phyloP scores from a whole-genome alignment of 106 monocot genomes.

The Dendrobium officinale region DNA sequence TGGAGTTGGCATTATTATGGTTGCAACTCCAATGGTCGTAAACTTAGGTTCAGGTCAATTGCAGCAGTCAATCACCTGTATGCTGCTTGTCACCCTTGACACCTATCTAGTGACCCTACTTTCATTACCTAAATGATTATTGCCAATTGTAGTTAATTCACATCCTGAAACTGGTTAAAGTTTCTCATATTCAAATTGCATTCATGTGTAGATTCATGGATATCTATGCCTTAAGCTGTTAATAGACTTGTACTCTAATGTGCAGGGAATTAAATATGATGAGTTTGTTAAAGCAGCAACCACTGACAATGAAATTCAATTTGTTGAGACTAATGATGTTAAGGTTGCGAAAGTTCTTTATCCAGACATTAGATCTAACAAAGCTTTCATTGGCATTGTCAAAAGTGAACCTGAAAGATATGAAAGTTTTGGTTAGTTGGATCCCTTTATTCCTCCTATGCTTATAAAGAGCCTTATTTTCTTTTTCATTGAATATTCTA shows the following conservation, averaged over 20 bases:
- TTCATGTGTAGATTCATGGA: neutral
- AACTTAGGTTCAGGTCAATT: neutral
- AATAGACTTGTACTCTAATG: neutral
- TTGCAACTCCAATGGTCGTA: neutral
- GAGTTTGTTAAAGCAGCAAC: slow-evolving; percentile 86
- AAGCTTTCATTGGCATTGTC: slow-evolving; percentile 68
- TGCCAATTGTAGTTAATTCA: neutral
- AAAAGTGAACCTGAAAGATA: slow-evolving; percentile 89
- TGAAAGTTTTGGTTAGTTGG: slow-evolving; percentile 66
- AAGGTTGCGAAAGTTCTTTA: slow-evolving; percentile 66
- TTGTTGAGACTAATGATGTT: slow-evolving; percentile 65
- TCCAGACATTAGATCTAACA: slow-evolving; percentile 39
- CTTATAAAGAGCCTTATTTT: neutral
- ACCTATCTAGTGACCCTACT: neutral
- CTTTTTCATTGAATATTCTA: slow-evolving; percentile 1
- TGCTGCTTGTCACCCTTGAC: neutral
- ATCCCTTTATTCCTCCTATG: neutral
- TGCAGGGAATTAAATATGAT: slow-evolving; percentile 63
- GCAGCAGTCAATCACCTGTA: neutral
- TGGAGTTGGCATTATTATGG: neutral
- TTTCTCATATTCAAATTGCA: neutral
- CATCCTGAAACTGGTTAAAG: neutral
- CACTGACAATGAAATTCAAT: slow-evolving; percentile 73
- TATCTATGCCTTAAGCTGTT: neutral
- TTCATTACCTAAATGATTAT: neutral